Conservation (phyloP, 139 green algal genomes). For the Auxenochlorella pyrenoidosa region DNA sequence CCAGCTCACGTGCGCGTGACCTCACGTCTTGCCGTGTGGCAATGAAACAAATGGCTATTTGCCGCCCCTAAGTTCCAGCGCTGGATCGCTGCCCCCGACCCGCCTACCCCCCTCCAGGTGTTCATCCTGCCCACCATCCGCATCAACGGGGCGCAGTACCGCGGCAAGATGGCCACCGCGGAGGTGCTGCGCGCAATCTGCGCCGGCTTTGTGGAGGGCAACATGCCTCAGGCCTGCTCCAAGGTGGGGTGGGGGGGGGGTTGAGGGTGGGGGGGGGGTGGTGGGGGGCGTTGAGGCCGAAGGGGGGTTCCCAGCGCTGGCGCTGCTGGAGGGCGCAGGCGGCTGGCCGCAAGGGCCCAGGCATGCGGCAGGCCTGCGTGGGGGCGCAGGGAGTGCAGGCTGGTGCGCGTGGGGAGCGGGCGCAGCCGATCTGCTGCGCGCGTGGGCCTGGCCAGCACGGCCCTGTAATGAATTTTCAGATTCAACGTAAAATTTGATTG, state of each 20-base stretch:
- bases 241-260: slow-evolving; percentile 39
- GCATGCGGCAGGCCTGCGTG: too few species aligned
- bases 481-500: too few species aligned
- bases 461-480: too few species aligned
- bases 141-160: slow-evolving; percentile 92
- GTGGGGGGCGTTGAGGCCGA: not conserved
- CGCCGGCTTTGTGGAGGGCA: slow-evolving; percentile 77
- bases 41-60: too few species aligned
- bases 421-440: too few species aligned
- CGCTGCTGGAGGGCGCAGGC: too few species aligned
- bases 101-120: slow-evolving; percentile 50
- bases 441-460: too few species aligned
- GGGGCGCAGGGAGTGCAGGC: not conserved
- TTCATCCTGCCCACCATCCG: slow-evolving; percentile 91
- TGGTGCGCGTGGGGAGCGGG: not conserved
- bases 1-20: too few species aligned
- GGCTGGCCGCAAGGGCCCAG: too few species aligned
- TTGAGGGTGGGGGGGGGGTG: not conserved
- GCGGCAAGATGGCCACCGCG: slow-evolving; percentile 69
- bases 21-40: too few species aligned
- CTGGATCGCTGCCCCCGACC: not conserved
- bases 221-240: slow-evolving; percentile 80
- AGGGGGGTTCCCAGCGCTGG: too few species aligned
- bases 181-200: slow-evolving; percentile 89
- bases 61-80: too few species aligned